Conservation (phyloP, 768 basidiomycete genomes). For the Pulveroboletus sp. region DNA sequence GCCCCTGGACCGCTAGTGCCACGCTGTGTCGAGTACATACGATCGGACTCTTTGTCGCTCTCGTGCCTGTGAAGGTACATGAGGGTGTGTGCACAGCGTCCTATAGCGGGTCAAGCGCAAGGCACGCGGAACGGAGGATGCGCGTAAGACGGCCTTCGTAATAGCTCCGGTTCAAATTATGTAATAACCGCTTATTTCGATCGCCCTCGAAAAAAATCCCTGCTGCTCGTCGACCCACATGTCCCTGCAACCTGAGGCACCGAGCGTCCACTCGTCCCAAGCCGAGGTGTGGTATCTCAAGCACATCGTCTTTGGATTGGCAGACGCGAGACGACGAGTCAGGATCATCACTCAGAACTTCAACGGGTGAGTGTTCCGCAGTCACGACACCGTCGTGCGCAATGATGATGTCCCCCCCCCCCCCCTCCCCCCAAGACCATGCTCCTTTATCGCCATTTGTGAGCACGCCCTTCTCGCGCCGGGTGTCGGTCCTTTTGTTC, state of each 20-base stretch:
- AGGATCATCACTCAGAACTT: constrained; percentile 81
- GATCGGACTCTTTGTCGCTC: background rate
- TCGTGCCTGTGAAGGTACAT: background rate
- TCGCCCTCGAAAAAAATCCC: background rate
- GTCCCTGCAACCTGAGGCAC: constrained; percentile 8
- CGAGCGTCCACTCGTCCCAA: constrained; percentile 22
- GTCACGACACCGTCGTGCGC: no score
- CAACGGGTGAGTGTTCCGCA: constrained; percentile 56
- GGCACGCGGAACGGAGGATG: background rate
- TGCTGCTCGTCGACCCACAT: background rate
- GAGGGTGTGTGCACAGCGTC: background rate
- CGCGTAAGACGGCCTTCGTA: background rate
- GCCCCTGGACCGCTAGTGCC: background rate
- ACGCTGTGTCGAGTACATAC: background rate
- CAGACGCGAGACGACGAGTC: constrained; percentile 28
- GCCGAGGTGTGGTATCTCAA: constrained; percentile 78
- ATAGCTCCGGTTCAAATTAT: background rate
- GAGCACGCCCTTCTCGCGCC: background rate
- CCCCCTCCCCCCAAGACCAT: constrained; percentile 51
- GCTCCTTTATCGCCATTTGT: constrained; percentile 91
- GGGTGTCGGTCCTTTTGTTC: background rate
- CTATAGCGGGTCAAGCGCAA: background rate
- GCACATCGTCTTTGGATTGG: constrained; percentile 46
- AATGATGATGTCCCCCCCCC: no score
- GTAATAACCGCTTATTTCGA: background rate